Conservation (phyloP, 2,329 filamentous ascomycete genomes). For the Calycina herbarum region DNA sequence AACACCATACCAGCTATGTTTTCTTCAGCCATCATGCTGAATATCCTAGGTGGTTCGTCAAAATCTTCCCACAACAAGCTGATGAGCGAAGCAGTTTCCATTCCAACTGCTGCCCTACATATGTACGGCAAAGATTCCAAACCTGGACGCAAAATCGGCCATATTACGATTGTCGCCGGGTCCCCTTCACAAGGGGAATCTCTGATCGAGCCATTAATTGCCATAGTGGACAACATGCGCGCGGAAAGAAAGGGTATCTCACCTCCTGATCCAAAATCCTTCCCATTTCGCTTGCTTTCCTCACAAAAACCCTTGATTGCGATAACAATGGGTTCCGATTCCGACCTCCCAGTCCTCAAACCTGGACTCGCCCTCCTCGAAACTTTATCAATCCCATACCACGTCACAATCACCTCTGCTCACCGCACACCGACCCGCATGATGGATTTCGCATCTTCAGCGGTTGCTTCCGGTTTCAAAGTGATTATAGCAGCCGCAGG, state of each 20-base stretch:
- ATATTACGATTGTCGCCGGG: slow-evolving; percentile 77
- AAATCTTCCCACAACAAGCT: slow-evolving; percentile 61
- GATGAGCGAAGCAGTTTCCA: slow-evolving; percentile 54
- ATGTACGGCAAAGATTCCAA: slow-evolving; percentile 90
- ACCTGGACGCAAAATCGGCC: slow-evolving; percentile 90
- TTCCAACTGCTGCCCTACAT: slow-evolving; percentile 67
- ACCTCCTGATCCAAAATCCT: slow-evolving; percentile 42
- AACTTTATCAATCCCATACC: slow-evolving; percentile 71
- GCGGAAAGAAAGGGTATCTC: slow-evolving; percentile 49
- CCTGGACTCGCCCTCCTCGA: slow-evolving; percentile 50
- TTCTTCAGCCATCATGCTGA: slow-evolving; percentile 69
- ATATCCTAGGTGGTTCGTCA: slow-evolving; percentile 71
- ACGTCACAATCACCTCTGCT: slow-evolving; percentile 75
- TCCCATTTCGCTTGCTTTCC: slow-evolving; percentile 4
- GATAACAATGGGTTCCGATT: slow-evolving; percentile 79
- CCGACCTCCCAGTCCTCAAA: slow-evolving; percentile 72
- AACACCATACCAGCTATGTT: slow-evolving; percentile 40
- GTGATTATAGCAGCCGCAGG: slow-evolving; percentile 60
- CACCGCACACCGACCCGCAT: slow-evolving; percentile 73
- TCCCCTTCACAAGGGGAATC: slow-evolving; percentile 68
- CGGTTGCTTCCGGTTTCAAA: slow-evolving; percentile 32
- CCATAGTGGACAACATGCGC: slow-evolving; percentile 60
- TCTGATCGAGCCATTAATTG: slow-evolving; percentile 68
- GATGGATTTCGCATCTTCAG: slow-evolving; percentile 57
- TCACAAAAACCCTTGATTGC: slow-evolving; percentile 46